Base-by-base conservation (phyloP, 306 rosid species). In the Gillenia trifoliata region DNA sequence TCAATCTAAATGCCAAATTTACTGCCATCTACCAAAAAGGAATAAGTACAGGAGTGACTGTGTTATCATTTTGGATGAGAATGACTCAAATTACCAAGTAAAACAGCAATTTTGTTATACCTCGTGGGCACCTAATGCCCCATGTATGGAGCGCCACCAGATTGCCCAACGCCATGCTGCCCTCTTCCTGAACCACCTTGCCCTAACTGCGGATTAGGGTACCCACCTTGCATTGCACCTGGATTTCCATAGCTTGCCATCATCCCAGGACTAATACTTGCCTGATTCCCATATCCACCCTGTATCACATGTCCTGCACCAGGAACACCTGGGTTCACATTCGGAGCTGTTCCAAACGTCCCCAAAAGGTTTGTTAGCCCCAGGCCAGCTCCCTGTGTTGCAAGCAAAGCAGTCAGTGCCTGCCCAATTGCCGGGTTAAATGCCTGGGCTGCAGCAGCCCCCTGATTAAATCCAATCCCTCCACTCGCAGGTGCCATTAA, bases 151-250 rank as follows among this genome's bases (percentile, higher is more conserved):
- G 79, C 83, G 28, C 88, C 93, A 13, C 93, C 96, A 75, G 88
- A 89, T n/a, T 90, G 96, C 59, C 91, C 91, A 70, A 66, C 90
- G 55, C 89, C 92, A 83, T 82, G 88, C 68, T 87, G 98, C 56
- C 94, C 97, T 82, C 97, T 90, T 70, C 96, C 98, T 15, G 96
- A 47, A 5, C 94, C 89, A 54, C 96, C 88, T 77, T 88, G 98
- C 23, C 92, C 98, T 43, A 82, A 34, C 84, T 89, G 98, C 71
- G 78, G 98, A 59, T 78, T 91, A 1, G 84, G 88, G 71, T 88
- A 93, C 1, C 86, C 87, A 23, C 82, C 87, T 86, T 85, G 97
- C 78, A 90, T 56, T 45, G 85, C 90, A 16, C 87, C 79, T 76
- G 86, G 98, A 81, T 29, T 85, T 70, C 83, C 98, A 76, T 91